Percentiles rank a stretch among this genome's conserved stretches.
phyloP scores from a whole-genome alignment of 2,329 filamentous ascomycete genomes.

The Pseudogymnoascus destructans region DNA sequence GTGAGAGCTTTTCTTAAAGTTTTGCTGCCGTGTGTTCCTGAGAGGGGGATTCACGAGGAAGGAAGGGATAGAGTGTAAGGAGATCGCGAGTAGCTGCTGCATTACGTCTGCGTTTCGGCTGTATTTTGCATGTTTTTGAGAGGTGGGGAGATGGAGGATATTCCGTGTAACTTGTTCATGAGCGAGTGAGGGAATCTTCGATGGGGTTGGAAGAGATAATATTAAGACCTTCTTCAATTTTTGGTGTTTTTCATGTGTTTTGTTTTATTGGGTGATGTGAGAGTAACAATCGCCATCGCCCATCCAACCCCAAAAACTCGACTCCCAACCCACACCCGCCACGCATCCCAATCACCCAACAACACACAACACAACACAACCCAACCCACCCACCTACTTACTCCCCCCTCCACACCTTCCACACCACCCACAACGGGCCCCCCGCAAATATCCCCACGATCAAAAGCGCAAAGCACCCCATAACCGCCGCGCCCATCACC shows the following conservation, averaged over 20 bases:
- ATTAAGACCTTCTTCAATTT: not conserved
- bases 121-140: not conserved
- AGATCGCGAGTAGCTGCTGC: not conserved
- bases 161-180: not conserved
- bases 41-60: not conserved
- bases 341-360: no score
- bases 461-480: no score
- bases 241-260: not conserved
- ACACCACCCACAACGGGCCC: no score
- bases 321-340: no score
- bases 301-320: no score
- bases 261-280: not conserved
- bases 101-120: not conserved
- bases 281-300: no score
- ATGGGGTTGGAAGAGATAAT: not conserved
- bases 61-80: not conserved
- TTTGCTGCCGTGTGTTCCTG: not conserved
- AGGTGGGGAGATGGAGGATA: not conserved
- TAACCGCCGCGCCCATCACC: no score
- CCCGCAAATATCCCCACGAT: no score
- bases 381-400: no score
- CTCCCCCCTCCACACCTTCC: no score
- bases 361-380: no score
- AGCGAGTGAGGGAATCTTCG: not conserved
- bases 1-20: not conserved